Evolutionary conservation across 768 basidiomycete genomes (phyloP).

Genomic region (Terana coerulea): DNA sequence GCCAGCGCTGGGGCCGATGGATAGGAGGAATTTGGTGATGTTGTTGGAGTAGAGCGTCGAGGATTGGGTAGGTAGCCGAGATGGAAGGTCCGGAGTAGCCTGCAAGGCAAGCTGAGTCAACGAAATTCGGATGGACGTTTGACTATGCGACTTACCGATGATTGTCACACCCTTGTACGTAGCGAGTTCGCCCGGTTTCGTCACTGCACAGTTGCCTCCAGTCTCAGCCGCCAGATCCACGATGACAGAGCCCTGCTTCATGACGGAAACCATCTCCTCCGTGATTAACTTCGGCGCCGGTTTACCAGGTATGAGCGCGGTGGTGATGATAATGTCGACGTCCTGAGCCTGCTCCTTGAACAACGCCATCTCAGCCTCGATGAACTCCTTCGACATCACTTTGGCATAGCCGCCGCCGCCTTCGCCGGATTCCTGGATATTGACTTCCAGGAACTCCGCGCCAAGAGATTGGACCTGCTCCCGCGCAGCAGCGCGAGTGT

Average conservation of each 20-base stretch:
- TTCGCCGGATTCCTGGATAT: conserved; percentile 75
- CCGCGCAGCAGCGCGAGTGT: conserved; percentile 78
- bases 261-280: conserved; percentile 81
- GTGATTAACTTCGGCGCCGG: conserved; percentile 85
- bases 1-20: conserved; percentile 57
- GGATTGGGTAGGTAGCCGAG: conserved; percentile 86
- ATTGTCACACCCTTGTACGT: conserved; percentile 76
- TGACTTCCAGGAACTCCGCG: conserved; percentile 85
- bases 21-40: conserved; percentile 84
- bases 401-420: conserved; percentile 87
- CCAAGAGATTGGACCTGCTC: conserved; percentile 90
- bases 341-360: conserved; percentile 88
- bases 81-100: conserved; percentile 84
- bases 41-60: conserved; percentile 91
- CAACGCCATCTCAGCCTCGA: conserved; percentile 83
- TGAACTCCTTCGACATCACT: conserved; percentile 87
- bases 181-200: conserved; percentile 68
- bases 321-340: conserved; percentile 87
- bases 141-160: conserved; percentile 68
- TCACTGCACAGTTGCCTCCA: conserved; percentile 87
- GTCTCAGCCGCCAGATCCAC: conserved; percentile 86
- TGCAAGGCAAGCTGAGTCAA: conserved; percentile 22
- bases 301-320: conserved; percentile 81
- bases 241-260: conserved; percentile 89
- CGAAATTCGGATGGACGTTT: background rate